Percentiles rank a stretch among this genome's conserved stretches.
These are phyloP conservation scores for Lactarius psammicola DNA, from an alignment of 768 basidiomycete species.

Conservation along the genomic window DNA sequence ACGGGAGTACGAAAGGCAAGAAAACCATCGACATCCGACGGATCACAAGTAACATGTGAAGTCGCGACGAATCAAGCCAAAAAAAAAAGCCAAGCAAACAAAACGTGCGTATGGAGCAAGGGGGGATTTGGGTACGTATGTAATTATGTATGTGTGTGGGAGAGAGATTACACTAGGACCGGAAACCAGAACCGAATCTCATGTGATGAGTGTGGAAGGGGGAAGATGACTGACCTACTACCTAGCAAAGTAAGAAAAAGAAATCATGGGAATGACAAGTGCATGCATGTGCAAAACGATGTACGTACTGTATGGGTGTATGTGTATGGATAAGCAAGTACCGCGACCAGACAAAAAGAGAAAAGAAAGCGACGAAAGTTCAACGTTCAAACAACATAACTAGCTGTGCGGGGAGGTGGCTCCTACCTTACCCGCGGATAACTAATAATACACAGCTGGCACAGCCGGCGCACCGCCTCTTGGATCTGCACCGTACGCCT, in stretches of 20 bases:
- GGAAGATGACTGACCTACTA: neutral
- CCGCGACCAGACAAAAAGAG: neutral
- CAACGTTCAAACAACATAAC: conserved; percentile 3
- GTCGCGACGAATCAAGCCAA: conserved; percentile 17
- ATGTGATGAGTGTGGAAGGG: conserved; percentile 15
- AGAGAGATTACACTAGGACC: conserved; percentile 4
- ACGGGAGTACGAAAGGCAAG: neutral
- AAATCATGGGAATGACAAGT: conserved; percentile 5
- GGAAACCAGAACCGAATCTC: conserved; percentile 4
- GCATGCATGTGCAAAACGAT: conserved; percentile 10
- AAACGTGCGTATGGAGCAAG: conserved; percentile 7
- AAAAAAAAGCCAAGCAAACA: conserved; percentile 1
- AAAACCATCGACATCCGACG: neutral
- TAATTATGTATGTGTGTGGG: conserved; percentile 9
- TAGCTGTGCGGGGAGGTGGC: neutral
- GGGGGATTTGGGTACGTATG: conserved; percentile 12
- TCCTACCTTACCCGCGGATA: no score
- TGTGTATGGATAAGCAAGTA: conserved; percentile 8
- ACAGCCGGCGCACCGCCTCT: conserved; percentile 3
- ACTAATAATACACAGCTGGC: conserved; percentile 24
- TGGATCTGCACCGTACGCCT: conserved; percentile 18
- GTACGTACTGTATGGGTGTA: conserved; percentile 24
- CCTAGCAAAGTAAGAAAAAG: neutral
- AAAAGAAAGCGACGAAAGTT: neutral
- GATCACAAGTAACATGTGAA: conserved; percentile 6